Evolutionary conservation across 768 basidiomycete species (phyloP).

Genomic region (Boletus tomentosulus): DNA sequence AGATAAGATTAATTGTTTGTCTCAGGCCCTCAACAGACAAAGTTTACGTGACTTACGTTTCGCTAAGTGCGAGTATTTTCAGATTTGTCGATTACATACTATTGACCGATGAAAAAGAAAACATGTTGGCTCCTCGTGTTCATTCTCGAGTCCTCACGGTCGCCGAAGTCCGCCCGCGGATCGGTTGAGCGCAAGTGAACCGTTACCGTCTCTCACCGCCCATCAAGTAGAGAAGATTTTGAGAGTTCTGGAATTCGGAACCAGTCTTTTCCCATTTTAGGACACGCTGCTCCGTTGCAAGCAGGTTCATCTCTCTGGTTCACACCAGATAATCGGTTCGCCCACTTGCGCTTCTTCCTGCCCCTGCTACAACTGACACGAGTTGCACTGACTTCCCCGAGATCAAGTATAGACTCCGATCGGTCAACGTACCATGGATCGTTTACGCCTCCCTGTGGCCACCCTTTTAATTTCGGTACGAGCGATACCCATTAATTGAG

Average conservation of each 20-base stretch:
- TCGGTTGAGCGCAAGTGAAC: background rate
- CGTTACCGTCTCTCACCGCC: background rate
- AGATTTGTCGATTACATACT: background rate
- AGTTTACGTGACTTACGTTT: constrained; percentile 9
- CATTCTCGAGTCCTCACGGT: background rate
- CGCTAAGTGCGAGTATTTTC: background rate
- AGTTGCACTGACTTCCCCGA: background rate
- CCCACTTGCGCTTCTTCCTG: too few relatives aligned
- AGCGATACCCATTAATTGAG: background rate
- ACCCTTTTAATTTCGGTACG: constrained; percentile 3
- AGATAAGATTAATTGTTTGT: constrained; percentile 23
- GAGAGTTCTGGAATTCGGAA: background rate
- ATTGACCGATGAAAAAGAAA: background rate
- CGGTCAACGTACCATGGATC: constrained; percentile 1
- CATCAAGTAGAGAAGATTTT: background rate
- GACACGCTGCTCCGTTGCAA: background rate
- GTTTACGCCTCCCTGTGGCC: background rate
- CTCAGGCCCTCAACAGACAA: background rate
- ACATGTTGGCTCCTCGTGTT: background rate
- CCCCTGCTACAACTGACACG: too few relatives aligned
- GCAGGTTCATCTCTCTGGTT: background rate
- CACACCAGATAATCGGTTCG: background rate
- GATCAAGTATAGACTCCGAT: constrained; percentile 11
- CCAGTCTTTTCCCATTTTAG: background rate
- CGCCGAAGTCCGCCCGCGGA: background rate